Evolutionary conservation across 1,284 basidiomycete genomes (phyloP).

Genomic region (Pseudozyma hubeiensis): DNA sequence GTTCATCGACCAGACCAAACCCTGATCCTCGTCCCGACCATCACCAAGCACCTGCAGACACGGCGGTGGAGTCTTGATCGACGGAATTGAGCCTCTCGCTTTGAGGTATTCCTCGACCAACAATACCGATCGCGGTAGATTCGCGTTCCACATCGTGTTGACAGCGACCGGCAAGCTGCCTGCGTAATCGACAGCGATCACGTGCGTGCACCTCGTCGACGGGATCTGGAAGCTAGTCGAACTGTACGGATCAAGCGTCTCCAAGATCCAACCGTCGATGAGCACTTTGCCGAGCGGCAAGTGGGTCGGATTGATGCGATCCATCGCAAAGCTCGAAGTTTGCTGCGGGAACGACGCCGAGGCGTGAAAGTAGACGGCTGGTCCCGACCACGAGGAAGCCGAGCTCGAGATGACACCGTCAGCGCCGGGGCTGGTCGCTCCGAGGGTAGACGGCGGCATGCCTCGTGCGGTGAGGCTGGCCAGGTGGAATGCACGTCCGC

Average conservation of each 20-base stretch:
- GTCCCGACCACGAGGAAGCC: slow-evolving; percentile 71
- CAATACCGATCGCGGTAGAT: slow-evolving; percentile 65
- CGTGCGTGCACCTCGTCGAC: slow-evolving; percentile 87
- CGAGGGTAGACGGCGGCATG: slow-evolving; percentile 30
- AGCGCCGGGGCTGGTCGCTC: slow-evolving; percentile 24
- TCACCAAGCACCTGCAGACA: slow-evolving; percentile 64
- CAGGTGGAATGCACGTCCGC: slow-evolving; percentile 86
- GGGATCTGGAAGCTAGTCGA: slow-evolving; percentile 95
- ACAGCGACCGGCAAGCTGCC: slow-evolving; percentile 87
- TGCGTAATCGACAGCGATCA: slow-evolving; percentile 88
- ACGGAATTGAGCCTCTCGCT: slow-evolving; percentile 62
- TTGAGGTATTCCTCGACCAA: slow-evolving; percentile 67
- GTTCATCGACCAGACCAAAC: slow-evolving; percentile 44
- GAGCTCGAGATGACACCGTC: slow-evolving; percentile 53
- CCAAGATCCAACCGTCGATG: slow-evolving; percentile 94
- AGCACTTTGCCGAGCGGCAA: slow-evolving; percentile 85
- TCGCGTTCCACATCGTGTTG: slow-evolving; percentile 86
- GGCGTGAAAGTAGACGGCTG: slow-evolving; percentile 68
- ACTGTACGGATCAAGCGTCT: slow-evolving; percentile 96
- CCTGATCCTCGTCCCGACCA: slow-evolving; percentile 61
- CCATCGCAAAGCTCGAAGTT: slow-evolving; percentile 78
- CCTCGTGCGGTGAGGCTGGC: slow-evolving; percentile 78
- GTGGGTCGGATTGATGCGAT: slow-evolving; percentile 78
- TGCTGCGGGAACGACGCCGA: slow-evolving; percentile 75
- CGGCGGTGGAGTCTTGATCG: slow-evolving; percentile 54